Evolutionary conservation across 164 flowering plant species (phyloP), one percentile per base, ranked within the genome.

Genomic region (Aristolochia fimbriata): DNA sequence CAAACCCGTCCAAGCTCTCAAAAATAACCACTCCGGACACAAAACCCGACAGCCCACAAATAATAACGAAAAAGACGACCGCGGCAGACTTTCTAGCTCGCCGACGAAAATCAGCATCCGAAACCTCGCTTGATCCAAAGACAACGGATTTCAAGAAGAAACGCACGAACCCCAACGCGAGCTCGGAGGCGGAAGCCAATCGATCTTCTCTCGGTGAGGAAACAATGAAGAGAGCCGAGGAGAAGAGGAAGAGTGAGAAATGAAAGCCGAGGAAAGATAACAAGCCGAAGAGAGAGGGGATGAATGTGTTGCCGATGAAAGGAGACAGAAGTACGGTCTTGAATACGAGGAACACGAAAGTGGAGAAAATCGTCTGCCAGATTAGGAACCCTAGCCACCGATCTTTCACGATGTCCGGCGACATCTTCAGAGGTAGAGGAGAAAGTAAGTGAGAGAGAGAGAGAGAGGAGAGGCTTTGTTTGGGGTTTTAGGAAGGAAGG

Each of bases 321-420:
- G 60, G 77, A 3, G 75, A 58, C 61, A 77, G 72, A 13, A 75
- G 17, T 19, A 74, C 47, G 66, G 61, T 27, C 57, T 66, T 73
- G 76, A 61, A 67, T 68, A 80, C 30, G 62, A 70, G 9, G 73
- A 71, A 85, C 58, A 83, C 55, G 75, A 46, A 10, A 0, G 85
- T 55, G 1, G 87, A 79, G 59, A 66, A 69, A 43, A 86, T 74
- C 27, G 76, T 72, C 62, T 89, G 87, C 93, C 96, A 86, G 13
- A 89, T 77, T 11, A 83, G 71, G 61, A 82, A 83, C 68, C 88
- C 81, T 64, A 85, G 69, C 57, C 80, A 81, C 46, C 94, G 78
- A 9, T 83, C 74, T 55, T 78, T 73, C 14, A 85, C 73, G 62
- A 77, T 63, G 33, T 74, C 78, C 20, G 77, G 25, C 17, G 65